These are phyloP conservation scores for Olyra latifolia DNA, from an alignment of 176 grass and related monocot species.

Conservation along the genomic window DNA sequence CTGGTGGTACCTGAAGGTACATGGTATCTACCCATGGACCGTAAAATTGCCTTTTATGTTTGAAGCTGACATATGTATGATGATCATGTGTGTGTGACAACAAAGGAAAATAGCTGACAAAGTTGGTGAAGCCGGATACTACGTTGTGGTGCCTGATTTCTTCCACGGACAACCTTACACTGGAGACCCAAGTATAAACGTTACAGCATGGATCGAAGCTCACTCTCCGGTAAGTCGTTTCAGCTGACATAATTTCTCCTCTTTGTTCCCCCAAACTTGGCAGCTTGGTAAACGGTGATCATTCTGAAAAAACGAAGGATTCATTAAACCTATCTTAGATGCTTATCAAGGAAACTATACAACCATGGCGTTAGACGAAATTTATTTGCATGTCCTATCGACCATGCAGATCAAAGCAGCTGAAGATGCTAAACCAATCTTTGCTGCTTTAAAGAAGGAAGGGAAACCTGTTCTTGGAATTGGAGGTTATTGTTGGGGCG, in stretches of 20 bases:
- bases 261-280: too few relatives aligned
- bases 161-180: constrained; percentile 12
- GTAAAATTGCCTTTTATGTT: too few relatives aligned
- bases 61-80: too few relatives aligned
- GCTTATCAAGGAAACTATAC: not conserved
- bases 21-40: too few relatives aligned
- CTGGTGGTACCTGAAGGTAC: too few relatives aligned
- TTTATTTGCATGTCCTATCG: not conserved
- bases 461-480: constrained; percentile 14
- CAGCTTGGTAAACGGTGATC: too few relatives aligned
- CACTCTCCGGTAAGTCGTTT: constrained; percentile 25
- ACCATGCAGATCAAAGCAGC: constrained; percentile 25
- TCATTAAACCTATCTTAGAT: not conserved
- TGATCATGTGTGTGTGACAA: not conserved
- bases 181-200: not conserved
- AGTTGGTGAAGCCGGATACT: constrained; percentile 30
- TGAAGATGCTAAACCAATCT: constrained; percentile 28
- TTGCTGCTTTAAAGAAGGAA: constrained; percentile 15
- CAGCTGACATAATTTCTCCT: not conserved
- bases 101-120: constrained; percentile 28
- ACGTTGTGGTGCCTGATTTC: constrained; percentile 34
- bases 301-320: too few relatives aligned
- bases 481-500: constrained; percentile 44
- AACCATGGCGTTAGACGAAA: not conserved
- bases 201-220: constrained; percentile 17